Base-by-base conservation (phyloP, 805 yeast genomes). In the Schizosaccharomyces octosporus region DNA sequence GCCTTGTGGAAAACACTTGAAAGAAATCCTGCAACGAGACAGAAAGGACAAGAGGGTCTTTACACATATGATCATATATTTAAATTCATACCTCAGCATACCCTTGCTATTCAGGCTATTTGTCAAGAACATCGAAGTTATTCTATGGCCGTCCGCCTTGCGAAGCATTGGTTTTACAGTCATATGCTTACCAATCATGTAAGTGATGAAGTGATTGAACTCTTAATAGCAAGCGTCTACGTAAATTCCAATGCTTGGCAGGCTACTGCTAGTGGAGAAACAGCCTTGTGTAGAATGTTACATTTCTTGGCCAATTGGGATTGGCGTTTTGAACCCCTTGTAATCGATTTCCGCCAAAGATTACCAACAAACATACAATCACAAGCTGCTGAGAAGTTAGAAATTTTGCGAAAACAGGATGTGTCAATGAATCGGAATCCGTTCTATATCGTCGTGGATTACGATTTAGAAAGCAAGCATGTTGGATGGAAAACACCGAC, bases 291-390 rank as follows among this genome's bases (percentile, higher is more conserved):
- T 63, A 82, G 93, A 63, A 78, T 83, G 13, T 69, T 93, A 48
- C 74, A 79, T 59, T 85, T 84, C 67, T 70, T 93, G 57, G 78
- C 95, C 31, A 72, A 72, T 55, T 93, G 98, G 98, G 88, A 93
- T 70, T 93, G 98, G 98, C 84, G 80, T 66, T 94, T 85, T 64
- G 87, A 84, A 59, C 84, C 95, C 0, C 72, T 93, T 64, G 79
- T 89, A 61, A 72, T 93, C 63, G 29, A 36, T 41, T 24, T 36
- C 9, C n/a, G 36, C 11, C 45, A 36, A 21, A 57, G 36, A 11
- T 17, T 36, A 17, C 31, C 43, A 3, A 6, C 11, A 17, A 29
- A 68, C 69, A 41, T 51, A 63, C 13, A 64, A 63, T 6, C 62
- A 62, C 80, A 79, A 64, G 42, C 42, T 6, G 9, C 29, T n/a